Evolutionary conservation across 768 basidiomycete genomes (phyloP).

Genomic region (Xanthoconium stramineum): DNA sequence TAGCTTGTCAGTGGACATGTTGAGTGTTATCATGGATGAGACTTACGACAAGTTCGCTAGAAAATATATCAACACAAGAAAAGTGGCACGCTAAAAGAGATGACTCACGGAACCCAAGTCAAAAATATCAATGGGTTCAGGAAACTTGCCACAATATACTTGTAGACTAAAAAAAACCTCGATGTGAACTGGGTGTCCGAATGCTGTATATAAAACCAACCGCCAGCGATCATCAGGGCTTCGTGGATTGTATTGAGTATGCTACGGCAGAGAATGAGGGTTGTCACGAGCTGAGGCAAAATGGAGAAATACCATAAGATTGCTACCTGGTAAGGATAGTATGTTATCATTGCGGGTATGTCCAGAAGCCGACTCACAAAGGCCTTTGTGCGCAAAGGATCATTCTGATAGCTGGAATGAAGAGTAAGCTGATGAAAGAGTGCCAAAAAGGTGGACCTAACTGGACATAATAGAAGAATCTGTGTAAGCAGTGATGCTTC

Average conservation of each 20-base stretch:
- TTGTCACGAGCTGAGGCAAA: background rate
- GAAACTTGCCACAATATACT: background rate
- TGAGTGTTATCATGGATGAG: background rate
- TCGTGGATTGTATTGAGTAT: slow-evolving; percentile 2
- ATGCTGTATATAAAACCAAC: background rate
- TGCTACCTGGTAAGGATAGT: background rate
- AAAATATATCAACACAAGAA: background rate
- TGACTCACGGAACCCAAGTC: background rate
- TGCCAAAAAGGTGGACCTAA: background rate
- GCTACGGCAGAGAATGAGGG: background rate
- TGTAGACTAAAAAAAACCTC: background rate
- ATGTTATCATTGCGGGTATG: background rate
- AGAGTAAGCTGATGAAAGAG: background rate
- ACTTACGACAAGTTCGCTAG: slow-evolving; percentile 8
- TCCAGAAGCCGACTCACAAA: background rate
- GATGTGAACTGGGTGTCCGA: background rate
- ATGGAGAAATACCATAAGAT: background rate
- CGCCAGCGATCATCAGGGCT: background rate
- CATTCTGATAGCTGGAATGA: slow-evolving; percentile 1
- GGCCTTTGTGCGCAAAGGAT: background rate
- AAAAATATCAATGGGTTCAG: background rate
- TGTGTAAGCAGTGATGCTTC: background rate
- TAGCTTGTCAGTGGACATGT: background rate
- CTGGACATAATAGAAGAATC: slow-evolving; percentile 11
- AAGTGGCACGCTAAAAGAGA: background rate